Evolutionary conservation across 306 rosid species (phyloP).

Genomic region (Luffa aegyptiaca): DNA sequence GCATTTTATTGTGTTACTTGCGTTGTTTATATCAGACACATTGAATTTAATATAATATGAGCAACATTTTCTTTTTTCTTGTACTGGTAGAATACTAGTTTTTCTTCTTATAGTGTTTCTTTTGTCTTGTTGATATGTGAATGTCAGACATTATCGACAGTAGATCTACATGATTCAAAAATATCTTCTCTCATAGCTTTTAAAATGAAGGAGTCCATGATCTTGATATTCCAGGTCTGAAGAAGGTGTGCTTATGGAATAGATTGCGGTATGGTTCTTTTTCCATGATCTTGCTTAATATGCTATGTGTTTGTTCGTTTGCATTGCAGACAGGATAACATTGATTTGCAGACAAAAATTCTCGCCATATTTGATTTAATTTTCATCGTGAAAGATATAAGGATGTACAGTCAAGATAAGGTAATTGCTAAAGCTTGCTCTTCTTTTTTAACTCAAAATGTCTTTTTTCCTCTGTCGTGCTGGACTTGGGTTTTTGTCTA

Average conservation of each 20-base stretch:
- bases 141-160: slow-evolving; percentile 68
- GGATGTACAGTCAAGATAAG: slow-evolving; percentile 74
- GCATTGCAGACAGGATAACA: slow-evolving; percentile 75
- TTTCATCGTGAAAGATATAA: slow-evolving; percentile 91
- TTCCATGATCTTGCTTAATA: not conserved
- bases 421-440: not conserved
- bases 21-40: not conserved
- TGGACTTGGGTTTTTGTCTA: not conserved
- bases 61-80: not conserved
- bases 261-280: slow-evolving; percentile 44
- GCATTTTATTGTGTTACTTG: not conserved
- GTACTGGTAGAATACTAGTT: slow-evolving; percentile 2
- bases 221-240: slow-evolving; percentile 64
- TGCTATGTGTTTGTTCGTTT: not conserved
- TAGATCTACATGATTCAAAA: slow-evolving; percentile 53
- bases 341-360: slow-evolving; percentile 94
- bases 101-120: slow-evolving; percentile 2
- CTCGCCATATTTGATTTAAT: slow-evolving; percentile 89
- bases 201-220: slow-evolving; percentile 74
- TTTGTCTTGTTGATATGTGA: slow-evolving; percentile 14
- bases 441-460: not conserved
- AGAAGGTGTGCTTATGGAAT: slow-evolving; percentile 46
- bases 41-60: not conserved
- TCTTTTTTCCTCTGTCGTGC: not conserved
- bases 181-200: slow-evolving; percentile 64